Base-by-base conservation (phyloP, 345 rosid species). In the Erodium maritimum region DNA sequence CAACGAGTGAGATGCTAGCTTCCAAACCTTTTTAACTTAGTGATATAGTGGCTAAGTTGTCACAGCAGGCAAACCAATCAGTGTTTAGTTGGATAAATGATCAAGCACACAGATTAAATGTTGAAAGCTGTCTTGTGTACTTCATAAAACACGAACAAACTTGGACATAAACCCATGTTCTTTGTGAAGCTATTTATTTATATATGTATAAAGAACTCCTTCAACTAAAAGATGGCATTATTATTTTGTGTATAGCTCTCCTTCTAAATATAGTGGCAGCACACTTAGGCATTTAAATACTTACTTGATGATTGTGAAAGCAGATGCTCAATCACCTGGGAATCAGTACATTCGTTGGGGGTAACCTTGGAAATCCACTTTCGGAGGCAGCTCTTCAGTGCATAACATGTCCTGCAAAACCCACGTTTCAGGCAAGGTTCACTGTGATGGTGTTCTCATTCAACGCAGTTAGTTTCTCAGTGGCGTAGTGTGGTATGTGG, bases 311-410 rank as follows among this genome's bases (percentile, higher is more conserved):
- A 17, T 18, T 52, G 10, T 58, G 62, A 57, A 59, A 19, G 21
- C 59, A 69, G 74, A 74, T 74, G 62, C 71, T 74, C 48, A 23
- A 25, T 56, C 64, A 74, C 63, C 68, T 63, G 63, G 74, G 69
- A 51, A 55, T 74, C 57, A 51, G 66, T 50, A 61, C 60, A 17
- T 69, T 74, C 60, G 69, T 67, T 9, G 74, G 74, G 29, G 74
- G 74, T 22, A 69, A 74, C 71, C 71, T 74, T 50, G 71, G 74
- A 57, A 74, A 19, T 60, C 69, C 78, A 29, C 74, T 69, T 19
- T 74, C 74, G 20, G 67, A 69, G 52, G 61, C 51, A 17, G 63
- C 68, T 61, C 56, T 59, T 42, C 59, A 59, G 48, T 42, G 19
- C 23, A 8, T 63, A 18, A 42, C 23, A 52, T 51, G 25, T 56